phyloP scores from a whole-genome alignment of 139 green algal genomes.

The Micractinium conductrix region DNA sequence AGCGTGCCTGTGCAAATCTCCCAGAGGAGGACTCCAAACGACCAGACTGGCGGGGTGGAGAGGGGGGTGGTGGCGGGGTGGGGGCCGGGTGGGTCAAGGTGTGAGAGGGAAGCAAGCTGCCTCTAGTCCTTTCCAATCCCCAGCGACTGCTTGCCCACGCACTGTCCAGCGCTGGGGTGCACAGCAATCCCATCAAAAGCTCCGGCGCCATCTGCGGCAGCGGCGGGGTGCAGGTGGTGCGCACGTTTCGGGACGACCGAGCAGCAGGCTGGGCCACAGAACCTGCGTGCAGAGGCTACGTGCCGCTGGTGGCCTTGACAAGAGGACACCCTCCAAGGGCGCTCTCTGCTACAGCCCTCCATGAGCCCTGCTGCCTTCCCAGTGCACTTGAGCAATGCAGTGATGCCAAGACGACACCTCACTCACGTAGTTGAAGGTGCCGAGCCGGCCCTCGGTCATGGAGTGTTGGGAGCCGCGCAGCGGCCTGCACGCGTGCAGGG shows the following conservation, averaged over 20 bases:
- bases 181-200: background rate
- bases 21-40: background rate
- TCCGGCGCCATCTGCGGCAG: slow-evolving; percentile 3
- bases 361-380: background rate
- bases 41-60: background rate
- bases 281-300: too few species aligned
- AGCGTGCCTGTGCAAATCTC: background rate
- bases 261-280: too few species aligned
- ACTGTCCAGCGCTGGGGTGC: too few species aligned
- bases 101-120: too few species aligned
- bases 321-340: too few species aligned
- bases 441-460: background rate
- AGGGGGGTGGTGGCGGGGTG: too few species aligned
- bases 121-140: too few species aligned
- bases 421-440: slow-evolving; percentile 21
- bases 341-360: too few species aligned
- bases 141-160: too few species aligned
- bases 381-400: background rate
- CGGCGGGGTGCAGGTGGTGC: background rate
- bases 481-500: background rate
- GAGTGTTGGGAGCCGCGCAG: background rate
- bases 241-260: background rate
- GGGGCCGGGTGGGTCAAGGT: too few species aligned
- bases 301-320: too few species aligned
- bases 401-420: too few species aligned